These are phyloP conservation scores for Fusarium sp. DNA, from an alignment of 2,329 filamentous ascomycete genomes.

Conservation along the genomic window DNA sequence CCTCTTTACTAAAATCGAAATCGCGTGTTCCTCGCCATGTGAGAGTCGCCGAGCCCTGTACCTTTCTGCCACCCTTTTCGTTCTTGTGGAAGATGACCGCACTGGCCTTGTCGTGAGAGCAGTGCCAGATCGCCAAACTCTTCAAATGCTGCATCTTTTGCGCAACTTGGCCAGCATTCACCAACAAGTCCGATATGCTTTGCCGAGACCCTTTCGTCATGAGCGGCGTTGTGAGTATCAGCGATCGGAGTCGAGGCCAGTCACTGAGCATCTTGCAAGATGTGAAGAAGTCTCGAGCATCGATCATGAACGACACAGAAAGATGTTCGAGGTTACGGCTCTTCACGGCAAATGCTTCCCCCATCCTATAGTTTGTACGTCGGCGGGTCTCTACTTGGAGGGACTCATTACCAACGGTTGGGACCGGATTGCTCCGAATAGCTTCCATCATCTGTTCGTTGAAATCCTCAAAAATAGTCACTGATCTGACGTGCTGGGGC, in stretches of 20 bases:
- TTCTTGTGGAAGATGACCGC: not conserved
- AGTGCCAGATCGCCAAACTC: not conserved
- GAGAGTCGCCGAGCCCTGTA: not conserved
- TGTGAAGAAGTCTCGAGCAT: not conserved
- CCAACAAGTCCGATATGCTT: not conserved
- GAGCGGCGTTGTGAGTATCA: not conserved
- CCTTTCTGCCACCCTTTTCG: not conserved
- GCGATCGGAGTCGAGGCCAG: not conserved
- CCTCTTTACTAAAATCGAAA: not conserved
- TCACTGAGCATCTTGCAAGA: too few species aligned
- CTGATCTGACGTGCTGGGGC: not conserved
- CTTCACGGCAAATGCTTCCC: not conserved
- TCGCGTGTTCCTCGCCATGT: not conserved
- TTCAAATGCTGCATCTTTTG: not conserved
- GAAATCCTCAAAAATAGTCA: not conserved
- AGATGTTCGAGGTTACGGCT: not conserved
- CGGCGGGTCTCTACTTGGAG: not conserved
- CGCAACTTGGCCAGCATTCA: not conserved
- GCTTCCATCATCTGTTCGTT: not conserved
- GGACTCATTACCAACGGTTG: too few species aligned
- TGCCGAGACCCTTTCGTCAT: not conserved
- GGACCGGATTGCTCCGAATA: not conserved
- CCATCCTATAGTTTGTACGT: not conserved
- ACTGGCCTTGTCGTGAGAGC: not conserved
- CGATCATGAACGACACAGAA: not conserved